Percentiles rank a stretch among this genome's conserved stretches.
Evolutionary conservation across 1,284 basidiomycete genomes (phyloP).

Genomic region (Meripilus lineatus): DNA sequence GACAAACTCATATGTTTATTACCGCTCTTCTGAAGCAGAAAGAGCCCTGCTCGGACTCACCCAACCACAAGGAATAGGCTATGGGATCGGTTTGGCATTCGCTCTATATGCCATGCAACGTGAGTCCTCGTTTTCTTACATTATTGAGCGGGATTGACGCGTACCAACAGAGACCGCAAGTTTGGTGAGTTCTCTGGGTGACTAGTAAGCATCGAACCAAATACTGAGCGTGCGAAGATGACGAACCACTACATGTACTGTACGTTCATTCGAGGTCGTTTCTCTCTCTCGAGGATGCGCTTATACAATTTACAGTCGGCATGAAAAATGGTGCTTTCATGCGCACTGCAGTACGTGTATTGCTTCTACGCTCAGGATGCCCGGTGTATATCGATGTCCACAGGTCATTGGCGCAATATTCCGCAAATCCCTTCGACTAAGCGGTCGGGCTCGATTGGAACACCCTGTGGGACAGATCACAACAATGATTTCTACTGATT

Average conservation of each 20-base stretch:
- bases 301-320: constrained; percentile 29
- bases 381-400: background rate
- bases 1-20: constrained; percentile 48
- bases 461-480: constrained; percentile 66
- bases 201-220: no score
- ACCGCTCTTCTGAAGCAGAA: constrained; percentile 33
- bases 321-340: constrained; percentile 49
- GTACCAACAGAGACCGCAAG: constrained; percentile 47
- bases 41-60: constrained; percentile 27
- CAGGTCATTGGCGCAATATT: constrained; percentile 71
- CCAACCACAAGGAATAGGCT: constrained; percentile 46
- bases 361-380: background rate
- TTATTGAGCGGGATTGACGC: no score
- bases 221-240: no score
- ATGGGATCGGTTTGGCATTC: constrained; percentile 54
- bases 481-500: constrained; percentile 66
- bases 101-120: constrained; percentile 70
- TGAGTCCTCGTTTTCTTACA: constrained; percentile 3
- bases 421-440: constrained; percentile 66
- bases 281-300: no score
- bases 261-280: constrained; percentile 18
- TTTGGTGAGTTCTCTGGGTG: no score
- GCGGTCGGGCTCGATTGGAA: constrained; percentile 55
- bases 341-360: constrained; percentile 42
- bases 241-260: constrained; percentile 46